These are phyloP conservation scores for Botrytis tulipae DNA, from an alignment of 2,329 filamentous ascomycete species.

Conservation along the genomic window DNA sequence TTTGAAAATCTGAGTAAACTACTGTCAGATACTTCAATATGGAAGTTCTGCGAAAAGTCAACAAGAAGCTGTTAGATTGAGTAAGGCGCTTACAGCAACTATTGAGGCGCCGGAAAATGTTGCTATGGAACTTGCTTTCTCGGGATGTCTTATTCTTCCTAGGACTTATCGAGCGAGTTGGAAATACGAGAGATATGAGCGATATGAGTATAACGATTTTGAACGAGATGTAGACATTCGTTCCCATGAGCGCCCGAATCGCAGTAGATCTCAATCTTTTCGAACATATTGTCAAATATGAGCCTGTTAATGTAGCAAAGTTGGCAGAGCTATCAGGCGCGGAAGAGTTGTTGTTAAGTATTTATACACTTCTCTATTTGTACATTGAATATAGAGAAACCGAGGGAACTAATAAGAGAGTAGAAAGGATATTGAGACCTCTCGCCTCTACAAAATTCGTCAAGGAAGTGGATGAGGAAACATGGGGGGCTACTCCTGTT, in stretches of 20 bases:
- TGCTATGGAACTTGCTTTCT: background rate
- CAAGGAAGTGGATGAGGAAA: background rate
- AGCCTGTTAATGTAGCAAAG: background rate
- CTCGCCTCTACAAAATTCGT: background rate
- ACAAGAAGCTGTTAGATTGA: background rate
- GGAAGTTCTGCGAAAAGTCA: background rate
- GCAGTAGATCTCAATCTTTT: background rate
- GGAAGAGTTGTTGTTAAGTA: background rate
- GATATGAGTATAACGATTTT: too few relatives aligned
- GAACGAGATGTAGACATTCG: too few relatives aligned
- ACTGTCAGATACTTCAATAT: background rate
- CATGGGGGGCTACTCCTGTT: background rate
- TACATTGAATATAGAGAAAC: background rate
- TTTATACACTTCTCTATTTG: background rate
- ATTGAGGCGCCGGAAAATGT: background rate
- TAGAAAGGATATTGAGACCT: background rate
- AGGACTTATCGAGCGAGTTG: background rate
- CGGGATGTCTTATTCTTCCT: background rate
- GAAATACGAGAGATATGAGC: too few relatives aligned
- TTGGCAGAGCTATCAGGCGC: background rate
- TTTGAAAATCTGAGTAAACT: background rate
- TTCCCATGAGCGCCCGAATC: background rate
- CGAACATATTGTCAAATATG: background rate
- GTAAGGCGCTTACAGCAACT: background rate
- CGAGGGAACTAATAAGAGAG: background rate